phyloP scores from a whole-genome alignment of 2,329 filamentous ascomycete genomes.

The Ophiostoma fasciatum region DNA sequence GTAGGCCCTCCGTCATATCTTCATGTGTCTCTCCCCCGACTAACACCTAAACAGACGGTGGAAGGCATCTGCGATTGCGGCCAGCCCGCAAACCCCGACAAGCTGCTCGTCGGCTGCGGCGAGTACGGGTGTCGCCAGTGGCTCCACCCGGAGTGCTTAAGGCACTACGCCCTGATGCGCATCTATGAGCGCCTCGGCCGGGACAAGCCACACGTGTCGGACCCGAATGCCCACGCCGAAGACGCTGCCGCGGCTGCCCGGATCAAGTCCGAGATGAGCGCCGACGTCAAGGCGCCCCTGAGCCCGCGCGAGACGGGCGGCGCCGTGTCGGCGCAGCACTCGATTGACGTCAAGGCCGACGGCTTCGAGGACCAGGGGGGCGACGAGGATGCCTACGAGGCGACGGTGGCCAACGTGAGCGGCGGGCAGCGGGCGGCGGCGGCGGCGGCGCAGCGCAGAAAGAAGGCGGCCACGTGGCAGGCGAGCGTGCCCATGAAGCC shows the following conservation, averaged over 20 bases:
- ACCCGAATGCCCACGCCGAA: not conserved
- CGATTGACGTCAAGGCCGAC: constrained; percentile 37
- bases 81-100: constrained; percentile 47
- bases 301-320: constrained; percentile 36
- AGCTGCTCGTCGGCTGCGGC: constrained; percentile 42
- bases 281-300: constrained; percentile 29
- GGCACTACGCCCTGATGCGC: constrained; percentile 35
- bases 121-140: constrained; percentile 39
- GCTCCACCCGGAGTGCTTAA: constrained; percentile 50
- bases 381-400: not conserved
- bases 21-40: not conserved
- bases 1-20: constrained; percentile 24
- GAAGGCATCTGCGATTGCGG: constrained; percentile 43
- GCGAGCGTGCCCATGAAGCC: too few species aligned
- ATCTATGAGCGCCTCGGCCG: constrained; percentile 35
- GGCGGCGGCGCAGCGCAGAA: not conserved
- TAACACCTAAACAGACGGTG: constrained; percentile 26
- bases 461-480: too few species aligned
- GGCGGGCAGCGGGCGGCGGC: not conserved
- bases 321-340: constrained; percentile 32
- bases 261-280: constrained; percentile 17
- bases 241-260: constrained; percentile 9
- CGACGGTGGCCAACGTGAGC: not conserved
- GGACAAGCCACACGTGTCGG: constrained; percentile 30
- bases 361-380: constrained; percentile 23